phyloP scores from a whole-genome alignment of 2,329 filamentous ascomycete species.

The Coleophoma cylindrospora region DNA sequence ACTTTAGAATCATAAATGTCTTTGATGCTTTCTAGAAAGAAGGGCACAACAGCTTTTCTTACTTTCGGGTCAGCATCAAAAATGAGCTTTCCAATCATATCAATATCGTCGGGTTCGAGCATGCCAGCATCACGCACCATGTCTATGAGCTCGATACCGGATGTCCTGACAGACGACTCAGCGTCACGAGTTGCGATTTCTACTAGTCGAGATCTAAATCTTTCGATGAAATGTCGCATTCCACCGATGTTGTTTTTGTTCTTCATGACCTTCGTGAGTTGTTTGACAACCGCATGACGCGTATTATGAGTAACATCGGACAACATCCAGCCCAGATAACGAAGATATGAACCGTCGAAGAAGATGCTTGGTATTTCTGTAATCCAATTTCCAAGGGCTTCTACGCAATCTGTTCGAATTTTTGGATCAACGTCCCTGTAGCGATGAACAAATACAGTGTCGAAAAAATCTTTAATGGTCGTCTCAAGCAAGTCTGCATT shows the following conservation, averaged over 20 bases:
- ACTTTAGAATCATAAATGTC: constrained; percentile 75
- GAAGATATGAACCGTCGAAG: constrained; percentile 83
- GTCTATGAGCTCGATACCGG: constrained; percentile 77
- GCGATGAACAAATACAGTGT: constrained; percentile 89
- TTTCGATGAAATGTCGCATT: constrained; percentile 86
- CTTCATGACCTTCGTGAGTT: constrained; percentile 75
- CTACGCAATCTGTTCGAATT: constrained; percentile 84
- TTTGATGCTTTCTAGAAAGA: constrained; percentile 84
- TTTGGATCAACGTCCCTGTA: constrained; percentile 91
- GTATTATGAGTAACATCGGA: constrained; percentile 74
- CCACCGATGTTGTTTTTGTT: constrained; percentile 71
- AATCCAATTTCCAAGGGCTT: constrained; percentile 86
- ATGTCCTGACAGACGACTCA: constrained; percentile 74
- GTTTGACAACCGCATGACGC: constrained; percentile 79
- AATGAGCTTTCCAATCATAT: constrained; percentile 78
- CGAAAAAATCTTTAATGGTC: constrained; percentile 79
- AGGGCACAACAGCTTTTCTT: constrained; percentile 81
- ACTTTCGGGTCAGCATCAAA: constrained; percentile 84
- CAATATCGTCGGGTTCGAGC: constrained; percentile 87
- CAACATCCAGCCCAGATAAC: constrained; percentile 93
- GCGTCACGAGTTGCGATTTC: constrained; percentile 89
- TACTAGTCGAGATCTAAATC: constrained; percentile 79
- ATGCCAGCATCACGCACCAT: constrained; percentile 77
- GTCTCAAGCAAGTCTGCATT: constrained; percentile 55
- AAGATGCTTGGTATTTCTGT: constrained; percentile 78